Percentiles rank a stretch among this genome's conserved stretches.
Evolutionary conservation across 2,329 filamentous ascomycete species (phyloP).

Genomic region (Camptophora hylomeconis): DNA sequence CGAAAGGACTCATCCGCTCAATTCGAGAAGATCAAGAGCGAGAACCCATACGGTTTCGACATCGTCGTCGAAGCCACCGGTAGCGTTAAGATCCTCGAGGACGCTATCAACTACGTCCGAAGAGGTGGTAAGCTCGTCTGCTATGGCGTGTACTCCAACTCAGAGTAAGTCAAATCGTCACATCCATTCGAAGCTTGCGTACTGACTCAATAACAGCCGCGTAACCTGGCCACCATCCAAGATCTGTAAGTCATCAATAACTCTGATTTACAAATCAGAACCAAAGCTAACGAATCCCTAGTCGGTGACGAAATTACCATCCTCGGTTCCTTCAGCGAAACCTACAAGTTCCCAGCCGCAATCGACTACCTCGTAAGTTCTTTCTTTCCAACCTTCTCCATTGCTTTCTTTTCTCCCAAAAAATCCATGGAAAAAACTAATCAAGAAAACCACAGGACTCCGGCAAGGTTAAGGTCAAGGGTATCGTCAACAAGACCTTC

Average conservation of each 20-base stretch:
- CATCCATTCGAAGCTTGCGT: too few relatives aligned
- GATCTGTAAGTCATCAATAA: constrained; percentile 48
- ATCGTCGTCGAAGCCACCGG: constrained; percentile 61
- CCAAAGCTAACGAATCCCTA: constrained; percentile 8
- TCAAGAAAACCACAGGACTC: too few relatives aligned
- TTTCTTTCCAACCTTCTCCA: too few relatives aligned
- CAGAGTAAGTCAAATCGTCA: too few relatives aligned
- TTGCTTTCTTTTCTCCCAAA: constrained; percentile 4
- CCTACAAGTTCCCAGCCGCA: constrained; percentile 54
- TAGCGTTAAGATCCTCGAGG: constrained; percentile 54
- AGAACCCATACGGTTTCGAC: constrained; percentile 61
- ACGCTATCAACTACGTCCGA: constrained; percentile 58
- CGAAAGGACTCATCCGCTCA: constrained; percentile 41
- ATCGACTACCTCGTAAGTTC: constrained; percentile 34
- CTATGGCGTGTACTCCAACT: constrained; percentile 56
- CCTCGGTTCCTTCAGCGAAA: constrained; percentile 60
- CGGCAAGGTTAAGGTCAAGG: constrained; percentile 37
- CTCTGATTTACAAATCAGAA: background rate
- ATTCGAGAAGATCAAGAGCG: constrained; percentile 47
- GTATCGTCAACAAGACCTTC: constrained; percentile 62
- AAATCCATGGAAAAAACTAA: too few relatives aligned
- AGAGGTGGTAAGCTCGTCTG: constrained; percentile 59
- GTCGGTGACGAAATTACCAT: constrained; percentile 55
- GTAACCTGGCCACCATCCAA: constrained; percentile 59
- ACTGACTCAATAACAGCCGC: too few relatives aligned